Evolutionary conservation across 768 basidiomycete genomes (phyloP).

Genomic region (Boletus rufocinnamomeus): DNA sequence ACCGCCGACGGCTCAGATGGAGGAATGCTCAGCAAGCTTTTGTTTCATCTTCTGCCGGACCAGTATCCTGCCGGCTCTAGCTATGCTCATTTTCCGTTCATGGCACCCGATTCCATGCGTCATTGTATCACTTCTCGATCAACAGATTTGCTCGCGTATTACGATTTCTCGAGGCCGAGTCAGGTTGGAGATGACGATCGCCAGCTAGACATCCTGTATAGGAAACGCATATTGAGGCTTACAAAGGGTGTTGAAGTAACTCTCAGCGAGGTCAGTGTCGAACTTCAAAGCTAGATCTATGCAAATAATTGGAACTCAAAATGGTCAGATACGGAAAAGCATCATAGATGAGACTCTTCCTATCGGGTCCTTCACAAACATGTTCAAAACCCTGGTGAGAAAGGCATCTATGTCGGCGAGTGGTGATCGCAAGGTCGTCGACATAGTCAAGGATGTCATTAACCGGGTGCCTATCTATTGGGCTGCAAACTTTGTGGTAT

Average conservation of each 20-base stretch:
- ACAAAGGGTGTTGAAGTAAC: constrained; percentile 6
- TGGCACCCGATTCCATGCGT: constrained; percentile 50
- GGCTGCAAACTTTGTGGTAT: constrained; percentile 58
- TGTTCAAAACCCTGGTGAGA: constrained; percentile 12
- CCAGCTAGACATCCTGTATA: constrained; percentile 11
- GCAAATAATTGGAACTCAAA: neutral
- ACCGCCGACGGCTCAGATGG: constrained; percentile 70
- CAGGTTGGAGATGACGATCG: neutral
- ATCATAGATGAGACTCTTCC: constrained; percentile 19
- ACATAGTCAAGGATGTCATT: constrained; percentile 69
- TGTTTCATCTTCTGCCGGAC: constrained; percentile 70
- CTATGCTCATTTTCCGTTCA: constrained; percentile 83
- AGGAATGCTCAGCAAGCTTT: constrained; percentile 70
- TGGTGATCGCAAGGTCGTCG: constrained; percentile 38
- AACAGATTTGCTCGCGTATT: constrained; percentile 42
- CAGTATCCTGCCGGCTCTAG: constrained; percentile 64
- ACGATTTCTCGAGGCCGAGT: constrained; percentile 59
- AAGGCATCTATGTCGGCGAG: constrained; percentile 13
- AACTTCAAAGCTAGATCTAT: neutral
- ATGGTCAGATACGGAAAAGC: constrained; percentile 10
- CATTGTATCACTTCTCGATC: constrained; percentile 45
- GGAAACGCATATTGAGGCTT: constrained; percentile 20
- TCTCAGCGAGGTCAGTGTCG: constrained; percentile 16
- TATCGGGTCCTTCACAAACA: constrained; percentile 11
- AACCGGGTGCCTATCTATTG: constrained; percentile 63